Evolutionary conservation across 2,329 filamentous ascomycete genomes (phyloP).

Genomic region (Gnomoniopsis sp.): DNA sequence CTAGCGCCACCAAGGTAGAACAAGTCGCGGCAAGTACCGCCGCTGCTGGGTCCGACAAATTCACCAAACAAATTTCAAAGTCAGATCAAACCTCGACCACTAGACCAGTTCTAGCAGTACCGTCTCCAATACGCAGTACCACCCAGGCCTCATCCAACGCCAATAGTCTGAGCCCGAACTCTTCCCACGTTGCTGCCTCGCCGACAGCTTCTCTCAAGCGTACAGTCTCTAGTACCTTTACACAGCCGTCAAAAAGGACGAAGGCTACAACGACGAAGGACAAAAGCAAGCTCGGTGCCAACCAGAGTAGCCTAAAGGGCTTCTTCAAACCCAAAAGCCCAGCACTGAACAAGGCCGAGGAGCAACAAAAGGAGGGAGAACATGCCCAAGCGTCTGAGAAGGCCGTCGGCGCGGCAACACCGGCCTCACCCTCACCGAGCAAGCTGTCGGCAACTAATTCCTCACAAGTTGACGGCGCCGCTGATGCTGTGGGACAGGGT

Average conservation of each 20-base stretch:
- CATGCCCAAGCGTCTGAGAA: background rate
- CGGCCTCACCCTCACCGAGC: background rate
- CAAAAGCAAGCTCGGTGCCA: conserved; percentile 18
- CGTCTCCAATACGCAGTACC: background rate
- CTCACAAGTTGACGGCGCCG: background rate
- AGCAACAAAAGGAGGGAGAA: background rate
- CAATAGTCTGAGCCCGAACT: background rate
- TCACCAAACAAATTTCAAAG: background rate
- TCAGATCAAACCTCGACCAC: background rate
- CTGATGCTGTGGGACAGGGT: background rate
- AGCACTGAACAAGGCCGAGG: background rate
- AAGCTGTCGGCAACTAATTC: background rate
- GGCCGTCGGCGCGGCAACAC: background rate
- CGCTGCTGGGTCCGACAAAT: background rate
- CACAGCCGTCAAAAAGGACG: conserved; percentile 41
- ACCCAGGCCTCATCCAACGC: background rate
- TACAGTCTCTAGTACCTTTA: background rate
- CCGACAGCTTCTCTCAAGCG: conserved; percentile 2
- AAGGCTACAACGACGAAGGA: conserved; percentile 32
- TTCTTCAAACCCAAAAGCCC: conserved; percentile 68
- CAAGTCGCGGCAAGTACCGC: background rate
- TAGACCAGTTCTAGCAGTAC: background rate
- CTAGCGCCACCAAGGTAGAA: conserved; percentile 17
- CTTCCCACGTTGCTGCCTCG: background rate
- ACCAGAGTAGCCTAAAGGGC: conserved; percentile 63